Percentiles rank a stretch among this genome's conserved stretches.
Evolutionary conservation across 2,329 filamentous ascomycete species (phyloP).

Genomic region (Calonectria leucothoes): DNA sequence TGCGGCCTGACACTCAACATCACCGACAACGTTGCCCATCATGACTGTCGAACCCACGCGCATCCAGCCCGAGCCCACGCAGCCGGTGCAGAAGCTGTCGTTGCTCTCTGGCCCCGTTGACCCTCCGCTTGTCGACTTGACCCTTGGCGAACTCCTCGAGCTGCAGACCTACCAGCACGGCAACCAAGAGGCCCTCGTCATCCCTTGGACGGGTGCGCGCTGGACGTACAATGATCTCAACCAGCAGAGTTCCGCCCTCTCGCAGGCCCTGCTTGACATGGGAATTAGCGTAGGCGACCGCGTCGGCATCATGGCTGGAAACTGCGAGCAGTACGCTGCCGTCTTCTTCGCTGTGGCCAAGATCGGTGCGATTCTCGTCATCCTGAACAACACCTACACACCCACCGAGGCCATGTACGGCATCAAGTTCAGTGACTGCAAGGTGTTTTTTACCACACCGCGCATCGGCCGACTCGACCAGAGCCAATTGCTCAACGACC

Average conservation of each 20-base stretch:
- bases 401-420: constrained; percentile 78
- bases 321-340: constrained; percentile 85
- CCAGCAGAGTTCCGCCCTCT: constrained; percentile 70
- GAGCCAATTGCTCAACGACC: constrained; percentile 64
- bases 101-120: constrained; percentile 76
- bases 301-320: constrained; percentile 80
- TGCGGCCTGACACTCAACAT: constrained; percentile 5
- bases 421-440: constrained; percentile 77
- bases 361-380: constrained; percentile 77
- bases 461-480: constrained; percentile 76
- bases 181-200: constrained; percentile 75
- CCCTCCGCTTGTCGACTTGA: constrained; percentile 77
- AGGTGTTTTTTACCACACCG: constrained; percentile 78
- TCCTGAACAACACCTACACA: constrained; percentile 87
- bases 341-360: constrained; percentile 79
- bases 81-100: constrained; percentile 58
- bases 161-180: constrained; percentile 76
- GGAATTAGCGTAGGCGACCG: constrained; percentile 77
- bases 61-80: constrained; percentile 43
- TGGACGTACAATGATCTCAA: constrained; percentile 78
- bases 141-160: constrained; percentile 77
- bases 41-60: constrained; percentile 46
- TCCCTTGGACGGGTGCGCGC: constrained; percentile 79
- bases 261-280: constrained; percentile 74
- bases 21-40: constrained; percentile 22